phyloP scores from a whole-genome alignment of 2,329 filamentous ascomycete species.

The Penicillium sp. region DNA sequence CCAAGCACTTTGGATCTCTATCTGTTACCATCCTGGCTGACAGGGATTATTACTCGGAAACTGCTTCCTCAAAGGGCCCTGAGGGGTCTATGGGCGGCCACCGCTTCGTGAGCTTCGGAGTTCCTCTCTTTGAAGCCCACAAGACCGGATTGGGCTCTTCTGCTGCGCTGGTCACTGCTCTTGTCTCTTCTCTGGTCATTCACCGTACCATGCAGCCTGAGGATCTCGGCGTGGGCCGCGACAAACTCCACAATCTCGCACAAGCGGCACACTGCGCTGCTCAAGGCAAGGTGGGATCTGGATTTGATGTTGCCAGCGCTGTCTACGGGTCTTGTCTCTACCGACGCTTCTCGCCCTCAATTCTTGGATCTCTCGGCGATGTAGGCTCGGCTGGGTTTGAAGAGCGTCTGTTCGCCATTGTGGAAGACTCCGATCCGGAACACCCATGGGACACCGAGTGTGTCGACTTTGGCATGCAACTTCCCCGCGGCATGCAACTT shows the following conservation, averaged over 20 bases:
- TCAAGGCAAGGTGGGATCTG: slow-evolving; percentile 93
- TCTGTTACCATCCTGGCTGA: slow-evolving; percentile 88
- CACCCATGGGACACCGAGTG: slow-evolving; percentile 79
- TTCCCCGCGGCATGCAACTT: slow-evolving; percentile 74
- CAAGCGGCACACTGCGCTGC: slow-evolving; percentile 94
- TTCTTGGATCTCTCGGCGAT: slow-evolving; percentile 69
- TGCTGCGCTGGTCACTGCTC: slow-evolving; percentile 85
- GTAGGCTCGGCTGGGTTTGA: slow-evolving; percentile 69
- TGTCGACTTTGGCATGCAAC: slow-evolving; percentile 65
- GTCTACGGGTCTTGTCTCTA: slow-evolving; percentile 92
- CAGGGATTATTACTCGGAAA: slow-evolving; percentile 92
- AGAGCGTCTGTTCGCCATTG: slow-evolving; percentile 62
- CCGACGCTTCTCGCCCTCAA: slow-evolving; percentile 81
- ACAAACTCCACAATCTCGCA: slow-evolving; percentile 83
- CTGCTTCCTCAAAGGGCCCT: slow-evolving; percentile 45
- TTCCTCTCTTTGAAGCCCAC: slow-evolving; percentile 75
- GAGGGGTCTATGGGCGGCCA: slow-evolving; percentile 34
- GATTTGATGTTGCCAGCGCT: slow-evolving; percentile 92
- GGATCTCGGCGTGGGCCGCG: slow-evolving; percentile 53
- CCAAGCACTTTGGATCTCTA: slow-evolving; percentile 63
- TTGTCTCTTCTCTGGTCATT: slow-evolving; percentile 59
- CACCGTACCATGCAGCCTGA: slow-evolving; percentile 47
- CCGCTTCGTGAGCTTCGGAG: slow-evolving; percentile 76
- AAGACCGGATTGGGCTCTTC: slow-evolving; percentile 97
- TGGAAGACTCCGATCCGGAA: slow-evolving; percentile 59